Evolutionary conservation across 164 flowering plant species (phyloP).

Genomic region (Amborella trichopoda): DNA sequence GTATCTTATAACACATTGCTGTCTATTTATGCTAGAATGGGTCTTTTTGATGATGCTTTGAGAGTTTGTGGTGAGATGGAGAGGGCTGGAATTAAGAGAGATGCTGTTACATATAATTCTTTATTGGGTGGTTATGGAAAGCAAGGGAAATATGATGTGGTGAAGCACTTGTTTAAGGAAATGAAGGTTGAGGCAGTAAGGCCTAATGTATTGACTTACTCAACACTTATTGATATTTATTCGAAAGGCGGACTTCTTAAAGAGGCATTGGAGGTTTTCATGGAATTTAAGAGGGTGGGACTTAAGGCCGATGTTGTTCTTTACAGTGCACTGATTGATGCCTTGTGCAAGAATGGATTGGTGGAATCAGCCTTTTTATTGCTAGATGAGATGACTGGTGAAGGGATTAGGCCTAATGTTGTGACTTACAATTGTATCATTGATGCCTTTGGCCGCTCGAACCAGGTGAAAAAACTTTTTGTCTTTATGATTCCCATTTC

Average conservation of each 20-base stretch:
- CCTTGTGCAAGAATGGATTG: slow-evolving; percentile 84
- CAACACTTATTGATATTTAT: slow-evolving; percentile 77
- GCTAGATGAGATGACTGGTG: slow-evolving; percentile 87
- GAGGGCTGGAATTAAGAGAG: slow-evolving; percentile 58
- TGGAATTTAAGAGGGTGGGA: slow-evolving; percentile 68
- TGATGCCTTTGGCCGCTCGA: slow-evolving; percentile 78
- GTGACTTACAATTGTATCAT: slow-evolving; percentile 94
- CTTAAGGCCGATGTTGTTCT: slow-evolving; percentile 94
- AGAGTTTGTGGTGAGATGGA: slow-evolving; percentile 78
- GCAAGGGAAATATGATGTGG: slow-evolving; percentile 59
- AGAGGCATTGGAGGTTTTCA: slow-evolving; percentile 78
- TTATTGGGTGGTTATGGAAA: slow-evolving; percentile 87
- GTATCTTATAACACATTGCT: slow-evolving; percentile 79
- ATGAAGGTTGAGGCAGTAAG: slow-evolving; percentile 45
- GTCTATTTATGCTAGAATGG: slow-evolving; percentile 71
- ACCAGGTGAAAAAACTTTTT: slow-evolving; percentile 5
- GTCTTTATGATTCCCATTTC: background rate
- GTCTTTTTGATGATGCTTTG: slow-evolving; percentile 75
- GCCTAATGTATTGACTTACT: slow-evolving; percentile 82
- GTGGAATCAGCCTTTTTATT: slow-evolving; percentile 66
- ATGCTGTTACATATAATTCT: slow-evolving; percentile 90
- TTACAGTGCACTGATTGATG: slow-evolving; percentile 85
- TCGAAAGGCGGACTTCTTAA: slow-evolving; percentile 70
- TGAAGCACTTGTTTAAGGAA: slow-evolving; percentile 46
- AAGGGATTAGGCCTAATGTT: slow-evolving; percentile 87